A percentile compares a stretch with the other conserved stretches of the same genome.
These are phyloP conservation scores for Cystobasidium ongulense DNA, from an alignment of 768 basidiomycete species.

Conservation along the genomic window DNA sequence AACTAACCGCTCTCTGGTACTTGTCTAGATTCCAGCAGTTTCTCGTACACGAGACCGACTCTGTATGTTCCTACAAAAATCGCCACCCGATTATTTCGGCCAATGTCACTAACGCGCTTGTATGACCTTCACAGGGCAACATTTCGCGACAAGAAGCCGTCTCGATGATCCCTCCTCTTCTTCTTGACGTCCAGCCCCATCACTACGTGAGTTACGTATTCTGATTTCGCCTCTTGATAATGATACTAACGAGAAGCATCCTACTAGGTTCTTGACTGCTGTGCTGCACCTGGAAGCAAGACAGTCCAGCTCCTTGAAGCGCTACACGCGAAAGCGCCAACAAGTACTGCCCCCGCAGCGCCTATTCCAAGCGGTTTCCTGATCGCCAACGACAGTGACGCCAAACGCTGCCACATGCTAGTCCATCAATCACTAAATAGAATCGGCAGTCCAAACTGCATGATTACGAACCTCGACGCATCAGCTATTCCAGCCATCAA, in stretches of 20 bases:
- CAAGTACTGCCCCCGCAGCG: not conserved
- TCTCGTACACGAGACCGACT: conserved; percentile 94
- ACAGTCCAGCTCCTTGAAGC: conserved; percentile 95
- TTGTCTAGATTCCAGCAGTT: conserved; percentile 67
- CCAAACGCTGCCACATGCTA: conserved; percentile 86
- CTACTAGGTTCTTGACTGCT: conserved; percentile 81
- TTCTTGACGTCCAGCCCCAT: conserved; percentile 87
- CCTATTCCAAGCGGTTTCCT: conserved; percentile 69
- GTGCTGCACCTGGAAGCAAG: conserved; percentile 97
- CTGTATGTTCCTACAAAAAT: conserved; percentile 53
- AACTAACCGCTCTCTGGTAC: too few relatives aligned
- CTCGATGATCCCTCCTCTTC: conserved; percentile 95
- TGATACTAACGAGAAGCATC: not conserved
- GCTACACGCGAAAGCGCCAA: conserved; percentile 65
- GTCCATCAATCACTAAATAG: conserved; percentile 88
- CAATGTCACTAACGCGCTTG: not conserved
- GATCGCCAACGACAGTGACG: conserved; percentile 90
- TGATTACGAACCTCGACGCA: conserved; percentile 95
- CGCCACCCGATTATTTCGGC: not conserved
- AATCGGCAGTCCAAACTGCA: conserved; percentile 77
- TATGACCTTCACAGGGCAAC: conserved; percentile 60
- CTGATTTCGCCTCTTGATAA: not conserved
- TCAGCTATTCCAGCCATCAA: conserved; percentile 62
- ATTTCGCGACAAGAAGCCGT: conserved; percentile 94
- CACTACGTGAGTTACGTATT: conserved; percentile 52